These are phyloP conservation scores for Colletotrichum horii DNA, from an alignment of 2,329 filamentous ascomycete species.

Conservation along the genomic window DNA sequence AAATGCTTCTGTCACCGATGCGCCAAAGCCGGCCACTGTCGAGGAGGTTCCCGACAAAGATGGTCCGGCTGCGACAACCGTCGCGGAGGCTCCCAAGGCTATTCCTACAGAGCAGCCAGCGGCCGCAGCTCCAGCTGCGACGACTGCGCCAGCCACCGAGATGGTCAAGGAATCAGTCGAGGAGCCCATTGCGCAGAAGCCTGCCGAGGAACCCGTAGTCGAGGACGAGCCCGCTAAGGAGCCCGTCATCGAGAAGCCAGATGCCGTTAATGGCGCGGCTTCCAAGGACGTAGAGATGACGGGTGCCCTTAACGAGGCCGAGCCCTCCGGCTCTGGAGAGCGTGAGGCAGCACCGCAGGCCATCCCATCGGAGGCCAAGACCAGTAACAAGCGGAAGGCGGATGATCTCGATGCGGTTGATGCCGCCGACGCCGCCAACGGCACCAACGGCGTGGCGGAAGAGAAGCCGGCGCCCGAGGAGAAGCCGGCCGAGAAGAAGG, in stretches of 20 bases:
- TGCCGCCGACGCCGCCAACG: conserved; percentile 21
- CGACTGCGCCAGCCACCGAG: not conserved
- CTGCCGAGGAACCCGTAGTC: conserved; percentile 28
- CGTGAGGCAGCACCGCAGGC: conserved; percentile 16
- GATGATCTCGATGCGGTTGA: conserved; percentile 31
- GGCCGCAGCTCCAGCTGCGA: conserved; percentile 13
- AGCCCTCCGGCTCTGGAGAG: conserved; percentile 8
- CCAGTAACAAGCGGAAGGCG: conserved; percentile 42
- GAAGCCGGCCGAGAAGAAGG: conserved; percentile 27
- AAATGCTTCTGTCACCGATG: conserved; percentile 35
- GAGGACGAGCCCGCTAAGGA: conserved; percentile 31
- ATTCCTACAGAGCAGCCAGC: conserved; percentile 13
- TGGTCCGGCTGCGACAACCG: conserved; percentile 27
- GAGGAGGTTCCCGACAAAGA: conserved; percentile 17
- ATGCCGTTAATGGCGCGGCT: conserved; percentile 11
- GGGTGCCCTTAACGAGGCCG: conserved; percentile 25
- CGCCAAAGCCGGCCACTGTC: conserved; percentile 29
- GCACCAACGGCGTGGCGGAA: conserved; percentile 25
- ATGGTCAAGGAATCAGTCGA: conserved; percentile 12
- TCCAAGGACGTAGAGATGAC: conserved; percentile 26
- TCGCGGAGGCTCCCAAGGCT: conserved; percentile 25
- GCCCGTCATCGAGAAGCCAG: conserved; percentile 32
- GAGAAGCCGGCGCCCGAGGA: not conserved
- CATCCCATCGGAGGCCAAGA: conserved; percentile 28
- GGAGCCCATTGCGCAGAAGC: conserved; percentile 28